Conservation (phyloP, 2,329 filamentous ascomycete species). For the Fulvia fulva region DNA sequence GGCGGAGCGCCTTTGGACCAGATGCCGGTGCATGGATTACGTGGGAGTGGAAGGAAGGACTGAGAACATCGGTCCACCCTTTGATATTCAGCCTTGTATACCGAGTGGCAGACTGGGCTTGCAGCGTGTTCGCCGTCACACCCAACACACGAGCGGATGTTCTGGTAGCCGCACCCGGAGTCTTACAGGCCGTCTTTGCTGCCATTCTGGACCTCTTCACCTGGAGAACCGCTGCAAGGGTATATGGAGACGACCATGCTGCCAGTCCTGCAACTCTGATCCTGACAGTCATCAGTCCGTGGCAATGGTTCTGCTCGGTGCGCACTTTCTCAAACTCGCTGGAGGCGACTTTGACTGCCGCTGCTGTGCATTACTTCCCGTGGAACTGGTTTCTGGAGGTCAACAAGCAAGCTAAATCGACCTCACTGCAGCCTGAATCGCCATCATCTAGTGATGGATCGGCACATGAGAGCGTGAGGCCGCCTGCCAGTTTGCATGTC, state of each 20-base stretch:
- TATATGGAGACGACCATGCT: conserved; percentile 65
- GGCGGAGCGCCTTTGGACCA: conserved; percentile 77
- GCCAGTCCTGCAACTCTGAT: conserved; percentile 65
- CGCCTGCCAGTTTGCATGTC: conserved; percentile 27
- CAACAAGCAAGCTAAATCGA: neutral
- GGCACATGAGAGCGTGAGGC: neutral
- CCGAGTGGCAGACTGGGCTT: conserved; percentile 55
- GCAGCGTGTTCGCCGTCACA: conserved; percentile 52
- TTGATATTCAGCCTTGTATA: conserved; percentile 77
- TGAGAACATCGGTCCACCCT: conserved; percentile 91
- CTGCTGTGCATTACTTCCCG: conserved; percentile 79
- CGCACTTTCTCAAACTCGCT: conserved; percentile 91
- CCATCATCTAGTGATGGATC: neutral
- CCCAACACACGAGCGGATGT: conserved; percentile 59
- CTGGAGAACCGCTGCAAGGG: conserved; percentile 70
- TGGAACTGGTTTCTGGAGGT: conserved; percentile 56
- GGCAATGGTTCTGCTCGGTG: conserved; percentile 95
- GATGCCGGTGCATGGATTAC: conserved; percentile 85
- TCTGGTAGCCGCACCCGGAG: conserved; percentile 68
- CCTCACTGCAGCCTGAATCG: neutral
- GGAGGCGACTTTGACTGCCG: conserved; percentile 80
- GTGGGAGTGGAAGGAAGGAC: conserved; percentile 91
- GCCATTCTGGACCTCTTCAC: conserved; percentile 80
- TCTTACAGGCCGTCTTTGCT: conserved; percentile 72
- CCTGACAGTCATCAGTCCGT: conserved; percentile 72